These are phyloP conservation scores for Podila epigama DNA, from an alignment of 192 early-diverging fungal genomes.

Conservation along the genomic window DNA sequence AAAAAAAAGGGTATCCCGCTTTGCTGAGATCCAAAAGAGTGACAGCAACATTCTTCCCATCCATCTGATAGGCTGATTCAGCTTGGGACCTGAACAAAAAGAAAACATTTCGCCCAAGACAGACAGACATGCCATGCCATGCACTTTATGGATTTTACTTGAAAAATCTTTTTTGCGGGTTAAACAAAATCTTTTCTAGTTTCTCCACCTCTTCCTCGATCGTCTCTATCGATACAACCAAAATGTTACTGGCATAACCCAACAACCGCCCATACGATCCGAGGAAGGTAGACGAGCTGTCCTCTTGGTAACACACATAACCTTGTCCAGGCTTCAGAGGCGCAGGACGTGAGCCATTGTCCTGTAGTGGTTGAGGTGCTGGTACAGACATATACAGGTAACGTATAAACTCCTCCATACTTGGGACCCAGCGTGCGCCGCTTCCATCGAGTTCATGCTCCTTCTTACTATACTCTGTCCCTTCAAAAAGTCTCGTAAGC, in stretches of 20 bases:
- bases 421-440: background rate
- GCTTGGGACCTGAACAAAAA: no score
- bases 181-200: slow-evolving; percentile 4
- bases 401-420: slow-evolving; percentile 23
- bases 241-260: slow-evolving; percentile 21
- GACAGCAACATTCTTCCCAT: background rate
- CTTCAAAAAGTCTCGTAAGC: background rate
- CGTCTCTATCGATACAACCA: background rate
- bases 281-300: slow-evolving; percentile 1
- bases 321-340: slow-evolving; percentile 18
- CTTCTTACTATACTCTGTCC: background rate
- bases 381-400: slow-evolving; percentile 4
- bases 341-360: background rate
- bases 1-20: background rate
- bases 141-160: no score
- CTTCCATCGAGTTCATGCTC: background rate
- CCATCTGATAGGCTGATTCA: no score
- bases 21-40: no score
- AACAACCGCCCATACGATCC: slow-evolving; percentile 24
- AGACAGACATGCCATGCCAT: no score
- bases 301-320: slow-evolving; percentile 24
- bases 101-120: no score
- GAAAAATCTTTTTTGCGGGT: background rate
- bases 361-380: background rate
- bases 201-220: slow-evolving; percentile 2